Percentiles rank a stretch among this genome's conserved stretches.
These are phyloP conservation scores for Tephrocybe sp. DNA, from an alignment of 768 basidiomycete genomes.

Conservation along the genomic window DNA sequence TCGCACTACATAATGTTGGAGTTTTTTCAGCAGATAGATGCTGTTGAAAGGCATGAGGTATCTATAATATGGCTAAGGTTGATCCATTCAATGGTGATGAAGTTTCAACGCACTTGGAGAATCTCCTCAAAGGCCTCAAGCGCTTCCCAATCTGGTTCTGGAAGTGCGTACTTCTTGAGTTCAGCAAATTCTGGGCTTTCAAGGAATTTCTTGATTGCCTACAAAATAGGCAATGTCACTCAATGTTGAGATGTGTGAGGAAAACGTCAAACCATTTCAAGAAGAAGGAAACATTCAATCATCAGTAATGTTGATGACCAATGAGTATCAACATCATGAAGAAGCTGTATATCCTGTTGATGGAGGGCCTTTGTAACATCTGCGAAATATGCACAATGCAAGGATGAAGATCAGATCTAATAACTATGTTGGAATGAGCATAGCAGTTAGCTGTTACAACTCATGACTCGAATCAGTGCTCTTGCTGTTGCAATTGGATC, in stretches of 20 bases:
- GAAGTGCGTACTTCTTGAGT: slow-evolving; percentile 23
- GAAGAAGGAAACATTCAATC: slow-evolving; percentile 25
- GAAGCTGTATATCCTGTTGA: slow-evolving; percentile 19
- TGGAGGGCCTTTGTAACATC: slow-evolving; percentile 14
- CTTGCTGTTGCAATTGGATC: slow-evolving; percentile 22
- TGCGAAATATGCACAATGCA: slow-evolving; percentile 22
- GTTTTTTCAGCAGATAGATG: slow-evolving; percentile 21
- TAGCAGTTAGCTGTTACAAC: slow-evolving; percentile 5
- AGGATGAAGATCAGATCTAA: slow-evolving; percentile 24
- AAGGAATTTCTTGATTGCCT: slow-evolving; percentile 28
- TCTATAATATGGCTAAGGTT: slow-evolving; percentile 12
- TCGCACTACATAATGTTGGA: slow-evolving; percentile 20
- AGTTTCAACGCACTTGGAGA: slow-evolving; percentile 18
- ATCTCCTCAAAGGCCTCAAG: slow-evolving; percentile 21
- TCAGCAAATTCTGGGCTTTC: slow-evolving; percentile 20
- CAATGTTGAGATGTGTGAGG: neutral
- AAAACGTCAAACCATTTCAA: slow-evolving; percentile 17
- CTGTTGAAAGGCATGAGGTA: slow-evolving; percentile 26
- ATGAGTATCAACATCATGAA: slow-evolving; percentile 24
- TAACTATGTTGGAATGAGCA: slow-evolving; percentile 4
- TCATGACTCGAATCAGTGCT: slow-evolving; percentile 22
- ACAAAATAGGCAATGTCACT: neutral
- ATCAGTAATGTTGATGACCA: slow-evolving; percentile 33
- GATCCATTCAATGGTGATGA: neutral
- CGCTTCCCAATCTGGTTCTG: slow-evolving; percentile 22